Percentiles rank a stretch among this genome's conserved stretches.
phyloP scores from a whole-genome alignment of 73 alveolate genomes.

The Paramecium caudatum region DNA sequence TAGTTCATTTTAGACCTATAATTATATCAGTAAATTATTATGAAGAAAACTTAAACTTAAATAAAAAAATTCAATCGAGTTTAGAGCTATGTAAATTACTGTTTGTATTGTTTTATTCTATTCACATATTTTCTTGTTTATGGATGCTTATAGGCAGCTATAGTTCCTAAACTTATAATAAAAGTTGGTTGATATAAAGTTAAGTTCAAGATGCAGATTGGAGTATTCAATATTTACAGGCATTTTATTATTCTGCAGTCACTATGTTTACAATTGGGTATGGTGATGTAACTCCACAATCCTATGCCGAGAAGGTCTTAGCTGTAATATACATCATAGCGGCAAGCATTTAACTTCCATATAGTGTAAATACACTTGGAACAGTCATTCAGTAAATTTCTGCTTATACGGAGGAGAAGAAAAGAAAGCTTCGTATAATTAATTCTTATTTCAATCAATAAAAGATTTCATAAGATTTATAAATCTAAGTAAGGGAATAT shows the following conservation, averaged over 20 bases:
- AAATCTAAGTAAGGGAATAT: constrained; percentile 65
- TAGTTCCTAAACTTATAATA: not conserved
- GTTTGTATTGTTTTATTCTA: constrained; percentile 38
- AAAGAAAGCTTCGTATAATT: constrained; percentile 30
- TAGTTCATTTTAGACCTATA: not conserved
- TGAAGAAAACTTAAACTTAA: constrained; percentile 44
- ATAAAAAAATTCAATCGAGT: not conserved
- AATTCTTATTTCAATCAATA: constrained; percentile 37
- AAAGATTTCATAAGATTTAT: constrained; percentile 5
- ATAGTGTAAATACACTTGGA: constrained; percentile 62
- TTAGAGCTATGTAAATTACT: constrained; percentile 63
- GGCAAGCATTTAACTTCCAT: constrained; percentile 48
- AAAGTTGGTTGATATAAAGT: constrained; percentile 61
- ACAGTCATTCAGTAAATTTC: constrained; percentile 52
- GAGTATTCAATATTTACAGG: constrained; percentile 65
- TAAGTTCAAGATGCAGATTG: constrained; percentile 60
- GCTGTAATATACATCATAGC: constrained; percentile 59
- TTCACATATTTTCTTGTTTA: constrained; percentile 66
- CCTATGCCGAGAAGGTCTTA: constrained; percentile 48
- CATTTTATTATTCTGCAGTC: constrained; percentile 65
- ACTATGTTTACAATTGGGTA: constrained; percentile 77
- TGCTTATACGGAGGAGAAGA: constrained; percentile 3
- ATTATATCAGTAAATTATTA: not conserved
- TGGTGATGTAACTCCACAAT: constrained; percentile 73
- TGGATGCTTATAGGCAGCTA: constrained; percentile 63